Evolutionary conservation across 495 filamentous ascomycete genomes (phyloP).

Genomic region (Podospora didyma): DNA sequence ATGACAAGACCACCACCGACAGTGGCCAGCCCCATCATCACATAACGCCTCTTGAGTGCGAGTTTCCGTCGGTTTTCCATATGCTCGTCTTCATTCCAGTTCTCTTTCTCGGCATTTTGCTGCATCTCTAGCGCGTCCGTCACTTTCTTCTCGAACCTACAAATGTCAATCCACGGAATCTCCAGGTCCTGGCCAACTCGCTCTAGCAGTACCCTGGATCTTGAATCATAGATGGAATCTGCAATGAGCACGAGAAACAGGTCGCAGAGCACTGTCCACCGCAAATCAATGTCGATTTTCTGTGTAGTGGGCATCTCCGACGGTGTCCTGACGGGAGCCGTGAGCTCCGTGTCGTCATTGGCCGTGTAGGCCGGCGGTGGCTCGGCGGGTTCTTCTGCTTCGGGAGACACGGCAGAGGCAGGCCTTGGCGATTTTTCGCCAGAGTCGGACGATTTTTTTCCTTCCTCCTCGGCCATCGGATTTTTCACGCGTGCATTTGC

Average conservation of each 20-base stretch:
- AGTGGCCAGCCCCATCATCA: conserved; percentile 96
- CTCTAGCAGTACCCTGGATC: conserved; percentile 83
- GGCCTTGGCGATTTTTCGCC: conserved; percentile 16
- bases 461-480: conserved; percentile 59
- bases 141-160: conserved; percentile 94
- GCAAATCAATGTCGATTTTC: conserved; percentile 91
- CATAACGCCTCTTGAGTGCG: conserved; percentile 73
- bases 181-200: conserved; percentile 72
- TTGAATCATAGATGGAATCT: conserved; percentile 89
- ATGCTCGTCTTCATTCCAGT: conserved; percentile 94
- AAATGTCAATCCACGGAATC: conserved; percentile 89
- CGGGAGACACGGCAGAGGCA: conserved; percentile 20
- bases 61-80: conserved; percentile 82
- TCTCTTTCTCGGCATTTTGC: conserved; percentile 84
- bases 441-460: conserved; percentile 5
- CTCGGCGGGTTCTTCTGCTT: conserved; percentile 37
- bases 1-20: conserved; percentile 96
- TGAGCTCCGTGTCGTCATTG: conserved; percentile 65
- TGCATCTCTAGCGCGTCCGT: conserved; percentile 98
- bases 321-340: conserved; percentile 66
- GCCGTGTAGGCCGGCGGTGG: conserved; percentile 70
- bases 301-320: conserved; percentile 74
- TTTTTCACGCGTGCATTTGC: conserved; percentile 92
- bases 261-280: conserved; percentile 97
- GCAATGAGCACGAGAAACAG: conserved; percentile 91